Evolutionary conservation across 306 rosid species (phyloP), one percentile per base, ranked within the genome.

Genomic region (Albizia julibrissin): DNA sequence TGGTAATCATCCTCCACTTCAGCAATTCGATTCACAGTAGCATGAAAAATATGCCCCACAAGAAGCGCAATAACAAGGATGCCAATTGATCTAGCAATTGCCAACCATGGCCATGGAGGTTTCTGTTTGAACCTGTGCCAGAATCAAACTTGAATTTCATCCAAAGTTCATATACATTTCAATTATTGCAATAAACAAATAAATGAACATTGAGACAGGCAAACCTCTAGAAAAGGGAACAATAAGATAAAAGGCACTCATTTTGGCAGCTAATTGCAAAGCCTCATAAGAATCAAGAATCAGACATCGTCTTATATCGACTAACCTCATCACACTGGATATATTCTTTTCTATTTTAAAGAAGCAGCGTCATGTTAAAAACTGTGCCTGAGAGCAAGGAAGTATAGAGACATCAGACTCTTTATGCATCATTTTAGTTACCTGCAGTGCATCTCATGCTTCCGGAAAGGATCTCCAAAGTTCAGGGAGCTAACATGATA

Each of bases 401-500:
- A 61, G n/a, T n/a, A 24, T 15, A 39, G 46, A 81, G 69, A 77
- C 43, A 65, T 26, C 49, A 81, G 54, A 66, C 46, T 40, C 40
- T 8, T 47, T 75, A 47, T 16, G 71, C 73, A 37, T 68, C 65
- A 72, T 42, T 18, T 19, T 64, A 15, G 39, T 84, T 87, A 93
- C 99, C 99, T 89, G 98, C 99, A 95, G 79, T 73, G 96, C 98
- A 95, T 95, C 91, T 92, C 98, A 83, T 95, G 99, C 90, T 89
- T 95, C 85, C 99, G 86, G 56, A 92, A 80, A 52, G 99, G 99
- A 87, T 95, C 99, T 75, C 99, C 99, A 64, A 95, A 95, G 86
- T 87, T 95, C 44, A 95, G 94, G 82, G 83, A 42, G 87, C 98
- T 93, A 72, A 85, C 71, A 59, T 83, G 96, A 88, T 76, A 85